A percentile compares a stretch with the other conserved stretches of the same genome.
phyloP scores from a whole-genome alignment of 371 early-diverging fungal species.

The Zopfochytrium polystomum region DNA sequence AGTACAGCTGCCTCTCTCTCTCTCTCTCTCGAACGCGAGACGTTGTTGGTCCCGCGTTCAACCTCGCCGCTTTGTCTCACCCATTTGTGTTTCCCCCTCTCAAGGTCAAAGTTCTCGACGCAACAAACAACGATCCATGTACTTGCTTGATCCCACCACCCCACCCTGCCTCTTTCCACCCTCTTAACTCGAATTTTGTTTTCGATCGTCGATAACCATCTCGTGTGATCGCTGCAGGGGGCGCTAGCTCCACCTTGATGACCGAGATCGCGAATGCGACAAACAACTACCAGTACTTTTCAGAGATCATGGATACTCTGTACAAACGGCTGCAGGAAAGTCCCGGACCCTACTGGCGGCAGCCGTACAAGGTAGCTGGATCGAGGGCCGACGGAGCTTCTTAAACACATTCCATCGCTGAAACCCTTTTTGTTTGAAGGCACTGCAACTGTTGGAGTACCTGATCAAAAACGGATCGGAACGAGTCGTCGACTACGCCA shows the following conservation, averaged over 20 bases:
- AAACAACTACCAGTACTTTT: slow-evolving; percentile 78
- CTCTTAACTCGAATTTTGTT: not conserved
- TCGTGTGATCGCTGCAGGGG: too few relatives aligned
- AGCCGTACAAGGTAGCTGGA: slow-evolving; percentile 96
- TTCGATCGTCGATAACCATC: too few relatives aligned
- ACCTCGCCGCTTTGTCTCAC: too few relatives aligned
- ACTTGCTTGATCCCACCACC: slow-evolving; percentile 8
- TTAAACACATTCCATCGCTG: not conserved
- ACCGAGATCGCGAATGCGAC: slow-evolving; percentile 61
- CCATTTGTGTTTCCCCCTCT: too few relatives aligned
- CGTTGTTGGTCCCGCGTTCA: too few relatives aligned
- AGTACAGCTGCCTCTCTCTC: too few relatives aligned
- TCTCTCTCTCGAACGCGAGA: too few relatives aligned
- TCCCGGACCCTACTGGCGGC: slow-evolving; percentile 83
- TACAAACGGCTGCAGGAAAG: slow-evolving; percentile 83
- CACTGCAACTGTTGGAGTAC: slow-evolving; percentile 87
- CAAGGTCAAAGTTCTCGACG: slow-evolving; percentile 44
- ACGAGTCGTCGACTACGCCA: slow-evolving; percentile 82
- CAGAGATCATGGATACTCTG: slow-evolving; percentile 90
- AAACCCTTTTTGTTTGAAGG: slow-evolving; percentile 42
- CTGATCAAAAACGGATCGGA: slow-evolving; percentile 93
- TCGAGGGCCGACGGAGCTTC: not conserved
- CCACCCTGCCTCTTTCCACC: not conserved
- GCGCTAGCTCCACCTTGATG: slow-evolving; percentile 88
- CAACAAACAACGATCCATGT: slow-evolving; percentile 46